Evolutionary conservation across 1,284 basidiomycete species (phyloP).

Genomic region (Fomitopsis palustris): DNA sequence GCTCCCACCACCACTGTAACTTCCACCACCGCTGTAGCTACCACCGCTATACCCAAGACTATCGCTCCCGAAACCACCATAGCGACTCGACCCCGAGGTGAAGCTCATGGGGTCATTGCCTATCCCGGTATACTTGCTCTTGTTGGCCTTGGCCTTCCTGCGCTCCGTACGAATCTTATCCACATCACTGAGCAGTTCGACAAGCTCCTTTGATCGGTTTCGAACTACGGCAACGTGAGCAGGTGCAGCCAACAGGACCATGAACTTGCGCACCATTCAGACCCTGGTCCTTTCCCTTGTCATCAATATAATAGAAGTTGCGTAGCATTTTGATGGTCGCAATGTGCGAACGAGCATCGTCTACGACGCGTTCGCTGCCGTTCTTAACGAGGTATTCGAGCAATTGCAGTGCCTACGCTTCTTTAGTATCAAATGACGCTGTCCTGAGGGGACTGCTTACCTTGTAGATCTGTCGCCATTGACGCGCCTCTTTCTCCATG

Average conservation of each 20-base stretch:
- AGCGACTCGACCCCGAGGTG: conserved; percentile 54
- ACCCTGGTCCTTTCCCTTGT: conserved; percentile 99
- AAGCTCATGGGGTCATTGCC: conserved; percentile 79
- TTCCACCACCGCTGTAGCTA: conserved; percentile 50
- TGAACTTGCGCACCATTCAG: conserved; percentile 76
- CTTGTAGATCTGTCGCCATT: conserved; percentile 99
- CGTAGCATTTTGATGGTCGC: conserved; percentile 97
- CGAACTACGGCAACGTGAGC: conserved; percentile 59
- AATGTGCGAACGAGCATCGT: conserved; percentile 93
- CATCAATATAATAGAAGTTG: conserved; percentile 98
- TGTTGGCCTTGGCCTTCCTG: conserved; percentile 91
- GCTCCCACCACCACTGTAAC: conserved; percentile 33
- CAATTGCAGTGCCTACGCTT: conserved; percentile 77
- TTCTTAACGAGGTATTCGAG: conserved; percentile 97
- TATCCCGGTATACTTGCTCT: conserved; percentile 85
- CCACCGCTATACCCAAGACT: conserved; percentile 40
- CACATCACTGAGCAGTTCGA: conserved; percentile 86
- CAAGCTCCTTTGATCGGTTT: conserved; percentile 90
- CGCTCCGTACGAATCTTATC: conserved; percentile 89
- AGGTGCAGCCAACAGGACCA: neutral
- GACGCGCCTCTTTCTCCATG: conserved; percentile 96
- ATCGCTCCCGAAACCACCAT: conserved; percentile 84
- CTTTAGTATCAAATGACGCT: neutral
- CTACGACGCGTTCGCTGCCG: conserved; percentile 97
- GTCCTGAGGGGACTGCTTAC: conserved; percentile 32